phyloP scores from a whole-genome alignment of 1,284 basidiomycete species.

The Rhodotorula sp. region DNA sequence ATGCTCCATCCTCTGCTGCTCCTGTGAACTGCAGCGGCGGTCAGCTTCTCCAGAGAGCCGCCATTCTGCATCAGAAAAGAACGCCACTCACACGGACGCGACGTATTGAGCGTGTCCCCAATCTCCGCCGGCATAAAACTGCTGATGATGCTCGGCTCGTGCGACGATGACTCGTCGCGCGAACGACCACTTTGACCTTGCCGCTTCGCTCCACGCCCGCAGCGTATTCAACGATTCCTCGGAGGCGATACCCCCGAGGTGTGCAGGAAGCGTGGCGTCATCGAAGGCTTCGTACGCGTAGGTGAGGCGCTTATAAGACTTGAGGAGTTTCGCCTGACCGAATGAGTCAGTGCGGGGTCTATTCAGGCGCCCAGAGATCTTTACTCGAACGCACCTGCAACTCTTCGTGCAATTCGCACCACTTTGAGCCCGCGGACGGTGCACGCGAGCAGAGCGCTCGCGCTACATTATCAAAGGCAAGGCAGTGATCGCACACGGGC shows the following conservation, averaged over 20 bases:
- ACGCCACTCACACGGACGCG: slow-evolving; percentile 21
- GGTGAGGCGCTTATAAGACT: slow-evolving; percentile 41
- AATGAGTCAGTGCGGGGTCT: not conserved
- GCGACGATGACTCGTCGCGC: slow-evolving; percentile 32
- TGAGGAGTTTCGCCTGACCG: slow-evolving; percentile 39
- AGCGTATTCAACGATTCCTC: slow-evolving; percentile 20
- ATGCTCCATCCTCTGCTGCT: slow-evolving; percentile 23
- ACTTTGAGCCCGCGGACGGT: slow-evolving; percentile 27
- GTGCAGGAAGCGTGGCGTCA: slow-evolving; percentile 13
- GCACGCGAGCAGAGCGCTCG: slow-evolving; percentile 11
- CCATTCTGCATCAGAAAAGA: no score
- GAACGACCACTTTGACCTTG: slow-evolving; percentile 36
- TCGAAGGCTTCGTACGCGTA: slow-evolving; percentile 30
- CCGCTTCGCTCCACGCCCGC: slow-evolving; percentile 25
- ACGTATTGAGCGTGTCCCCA: slow-evolving; percentile 39
- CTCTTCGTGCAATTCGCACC: slow-evolving; percentile 42
- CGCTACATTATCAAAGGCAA: slow-evolving; percentile 32
- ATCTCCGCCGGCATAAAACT: slow-evolving; percentile 43
- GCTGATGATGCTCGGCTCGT: slow-evolving; percentile 39
- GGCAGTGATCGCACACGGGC: slow-evolving; percentile 30
- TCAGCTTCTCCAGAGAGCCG: no score
- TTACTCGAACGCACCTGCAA: slow-evolving; percentile 24
- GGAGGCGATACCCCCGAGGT: not conserved
- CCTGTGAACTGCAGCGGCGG: slow-evolving; percentile 1
- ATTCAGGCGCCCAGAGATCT: not conserved